A percentile compares a stretch with the other conserved stretches of the same genome.
These are phyloP conservation scores for Fulvia fulva DNA, from an alignment of 2,329 filamentous ascomycete genomes.

Conservation along the genomic window DNA sequence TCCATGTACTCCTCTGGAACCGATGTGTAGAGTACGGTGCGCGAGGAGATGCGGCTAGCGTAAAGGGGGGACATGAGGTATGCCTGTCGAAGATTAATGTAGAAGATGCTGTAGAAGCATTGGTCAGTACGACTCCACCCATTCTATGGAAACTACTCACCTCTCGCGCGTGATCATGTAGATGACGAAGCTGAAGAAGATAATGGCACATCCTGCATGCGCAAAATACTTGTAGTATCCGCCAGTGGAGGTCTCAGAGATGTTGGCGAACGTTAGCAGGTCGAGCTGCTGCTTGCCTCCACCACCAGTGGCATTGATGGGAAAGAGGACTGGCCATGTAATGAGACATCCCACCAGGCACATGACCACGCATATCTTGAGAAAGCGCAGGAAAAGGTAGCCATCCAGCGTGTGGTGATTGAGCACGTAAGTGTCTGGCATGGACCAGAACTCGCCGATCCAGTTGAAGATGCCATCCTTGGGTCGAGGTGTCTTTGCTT, in stretches of 20 bases:
- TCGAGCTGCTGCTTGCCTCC: slow-evolving; percentile 64
- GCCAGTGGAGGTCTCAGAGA: slow-evolving; percentile 36
- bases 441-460: slow-evolving; percentile 47
- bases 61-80: slow-evolving; percentile 84
- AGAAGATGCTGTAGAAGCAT: slow-evolving; percentile 61
- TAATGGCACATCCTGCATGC: slow-evolving; percentile 73
- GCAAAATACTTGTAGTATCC: slow-evolving; percentile 69
- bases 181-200: slow-evolving; percentile 83
- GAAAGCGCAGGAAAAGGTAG: slow-evolving; percentile 83
- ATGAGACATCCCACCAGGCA: slow-evolving; percentile 79
- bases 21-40: slow-evolving; percentile 83
- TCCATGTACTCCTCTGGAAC: slow-evolving; percentile 76
- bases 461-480: slow-evolving; percentile 37
- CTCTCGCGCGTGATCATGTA: slow-evolving; percentile 80
- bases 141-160: not conserved
- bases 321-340: slow-evolving; percentile 85
- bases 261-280: slow-evolving; percentile 73
- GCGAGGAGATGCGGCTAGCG: slow-evolving; percentile 78
- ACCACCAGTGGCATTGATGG: slow-evolving; percentile 81
- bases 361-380: slow-evolving; percentile 73
- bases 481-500: slow-evolving; percentile 39
- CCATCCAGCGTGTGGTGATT: slow-evolving; percentile 90
- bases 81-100: slow-evolving; percentile 87
- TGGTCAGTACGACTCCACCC: not conserved
- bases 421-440: slow-evolving; percentile 72